A percentile compares a stretch with the other conserved stretches of the same genome.
phyloP scores from a whole-genome alignment of 371 early-diverging fungal species.

The Apophysomyces variabilis region DNA sequence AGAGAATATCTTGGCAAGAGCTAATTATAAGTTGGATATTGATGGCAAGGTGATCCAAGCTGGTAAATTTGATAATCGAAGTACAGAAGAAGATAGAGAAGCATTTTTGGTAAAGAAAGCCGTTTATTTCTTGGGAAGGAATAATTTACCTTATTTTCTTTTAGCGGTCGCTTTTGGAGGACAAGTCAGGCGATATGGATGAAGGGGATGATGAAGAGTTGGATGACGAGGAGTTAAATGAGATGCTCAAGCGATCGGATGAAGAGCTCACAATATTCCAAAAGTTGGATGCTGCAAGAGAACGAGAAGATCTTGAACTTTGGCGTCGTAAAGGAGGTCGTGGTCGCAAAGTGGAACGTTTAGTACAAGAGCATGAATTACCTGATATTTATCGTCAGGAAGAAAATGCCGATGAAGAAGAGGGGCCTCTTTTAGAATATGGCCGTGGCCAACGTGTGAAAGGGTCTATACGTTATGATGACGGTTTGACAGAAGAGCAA shows the following conservation, averaged over 20 bases:
- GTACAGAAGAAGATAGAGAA: slow-evolving; percentile 92
- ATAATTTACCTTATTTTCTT: slow-evolving; percentile 1
- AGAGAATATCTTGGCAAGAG: slow-evolving; percentile 94
- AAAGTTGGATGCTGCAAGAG: slow-evolving; percentile 74
- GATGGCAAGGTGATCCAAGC: slow-evolving; percentile 99
- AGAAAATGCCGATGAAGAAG: slow-evolving; percentile 20
- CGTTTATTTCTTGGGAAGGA: no score
- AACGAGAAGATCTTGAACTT: slow-evolving; percentile 38
- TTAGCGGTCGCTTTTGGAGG: slow-evolving; percentile 29
- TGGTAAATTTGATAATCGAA: slow-evolving; percentile 97
- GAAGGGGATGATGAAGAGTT: slow-evolving; percentile 69
- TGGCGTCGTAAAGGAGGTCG: slow-evolving; percentile 20
- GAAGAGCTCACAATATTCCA: slow-evolving; percentile 76
- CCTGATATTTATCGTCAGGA: slow-evolving; percentile 79
- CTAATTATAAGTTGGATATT: slow-evolving; percentile 94
- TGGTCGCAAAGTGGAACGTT: slow-evolving; percentile 60
- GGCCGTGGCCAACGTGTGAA: slow-evolving; percentile 78
- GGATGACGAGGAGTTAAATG: slow-evolving; percentile 88
- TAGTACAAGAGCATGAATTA: slow-evolving; percentile 80
- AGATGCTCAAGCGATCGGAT: slow-evolving; percentile 78
- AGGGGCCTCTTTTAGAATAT: slow-evolving; percentile 41
- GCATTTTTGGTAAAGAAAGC: slow-evolving; percentile 59
- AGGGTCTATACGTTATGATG: slow-evolving; percentile 83
- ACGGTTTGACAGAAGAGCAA: slow-evolving; percentile 94
- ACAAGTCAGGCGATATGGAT: slow-evolving; percentile 27